Evolutionary conservation across 768 basidiomycete genomes (phyloP).

Genomic region (Amanita rubescens): DNA sequence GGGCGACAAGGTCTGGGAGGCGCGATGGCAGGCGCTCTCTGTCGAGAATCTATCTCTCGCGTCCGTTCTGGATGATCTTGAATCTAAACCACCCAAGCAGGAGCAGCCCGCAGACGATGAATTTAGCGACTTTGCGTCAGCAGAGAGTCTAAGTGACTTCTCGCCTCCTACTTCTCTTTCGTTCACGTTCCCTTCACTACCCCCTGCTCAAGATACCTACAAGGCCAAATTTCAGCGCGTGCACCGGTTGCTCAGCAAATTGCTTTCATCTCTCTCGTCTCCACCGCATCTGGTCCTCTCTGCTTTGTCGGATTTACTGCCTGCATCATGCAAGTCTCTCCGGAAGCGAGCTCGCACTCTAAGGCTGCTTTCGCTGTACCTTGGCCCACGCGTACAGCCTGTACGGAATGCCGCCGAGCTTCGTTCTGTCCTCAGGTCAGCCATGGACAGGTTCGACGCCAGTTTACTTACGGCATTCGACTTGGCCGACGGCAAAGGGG

Average conservation of each 20-base stretch:
- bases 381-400: conserved; percentile 66
- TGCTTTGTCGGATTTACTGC: conserved; percentile 38
- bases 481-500: conserved; percentile 62
- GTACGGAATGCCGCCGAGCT: conserved; percentile 59
- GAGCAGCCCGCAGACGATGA: conserved; percentile 65
- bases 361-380: conserved; percentile 65
- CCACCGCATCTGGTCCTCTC: conserved; percentile 65
- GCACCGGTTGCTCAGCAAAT: conserved; percentile 53
- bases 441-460: conserved; percentile 86
- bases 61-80: conserved; percentile 52
- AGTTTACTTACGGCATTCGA: conserved; percentile 85
- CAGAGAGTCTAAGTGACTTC: conserved; percentile 36
- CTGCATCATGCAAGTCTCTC: conserved; percentile 27
- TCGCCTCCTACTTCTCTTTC: conserved; percentile 8
- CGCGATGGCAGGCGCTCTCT: conserved; percentile 54
- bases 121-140: conserved; percentile 77
- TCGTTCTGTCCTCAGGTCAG: conserved; percentile 58
- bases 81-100: conserved; percentile 29
- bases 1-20: conserved; percentile 78
- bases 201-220: conserved; percentile 29
- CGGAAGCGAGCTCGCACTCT: conserved; percentile 60
- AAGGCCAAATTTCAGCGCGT: conserved; percentile 60
- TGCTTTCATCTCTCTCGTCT: conserved; percentile 49
- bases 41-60: conserved; percentile 30
- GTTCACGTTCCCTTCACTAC: conserved; percentile 1